Percentiles rank a stretch among this genome's conserved stretches.
Evolutionary conservation across 768 basidiomycete genomes (phyloP).

Genomic region (Phaeotremella skinneri): DNA sequence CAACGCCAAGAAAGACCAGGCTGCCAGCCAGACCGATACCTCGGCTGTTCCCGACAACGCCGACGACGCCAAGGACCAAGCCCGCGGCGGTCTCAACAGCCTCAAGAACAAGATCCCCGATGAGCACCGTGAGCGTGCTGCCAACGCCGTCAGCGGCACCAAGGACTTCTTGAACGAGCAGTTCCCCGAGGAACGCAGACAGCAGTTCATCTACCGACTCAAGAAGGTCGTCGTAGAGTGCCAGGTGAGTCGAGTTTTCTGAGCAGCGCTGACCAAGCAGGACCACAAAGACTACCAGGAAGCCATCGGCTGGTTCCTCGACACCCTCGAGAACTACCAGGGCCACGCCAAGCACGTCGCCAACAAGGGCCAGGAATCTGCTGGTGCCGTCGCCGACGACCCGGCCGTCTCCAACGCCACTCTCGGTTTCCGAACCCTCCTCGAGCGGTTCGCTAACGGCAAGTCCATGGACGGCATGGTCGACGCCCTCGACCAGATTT

Average conservation of each 20-base stretch:
- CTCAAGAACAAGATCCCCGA: slow-evolving; percentile 64
- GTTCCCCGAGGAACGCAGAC: slow-evolving; percentile 84
- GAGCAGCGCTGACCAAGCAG: slow-evolving; percentile 58
- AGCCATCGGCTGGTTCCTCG: slow-evolving; percentile 55
- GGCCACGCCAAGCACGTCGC: slow-evolving; percentile 57
- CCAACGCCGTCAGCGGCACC: slow-evolving; percentile 61
- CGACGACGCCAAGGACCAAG: slow-evolving; percentile 36
- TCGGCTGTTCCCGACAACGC: slow-evolving; percentile 12
- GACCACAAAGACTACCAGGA: slow-evolving; percentile 87
- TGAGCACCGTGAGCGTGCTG: slow-evolving; percentile 62
- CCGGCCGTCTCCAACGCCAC: slow-evolving; percentile 60
- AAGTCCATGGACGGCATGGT: slow-evolving; percentile 65
- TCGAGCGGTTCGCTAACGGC: slow-evolving; percentile 87
- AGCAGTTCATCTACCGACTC: slow-evolving; percentile 86
- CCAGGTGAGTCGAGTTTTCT: neutral
- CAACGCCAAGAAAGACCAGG: slow-evolving; percentile 43
- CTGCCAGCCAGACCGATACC: slow-evolving; percentile 28
- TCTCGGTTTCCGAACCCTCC: slow-evolving; percentile 68
- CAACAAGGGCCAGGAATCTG: slow-evolving; percentile 51
- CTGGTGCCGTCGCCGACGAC: slow-evolving; percentile 55
- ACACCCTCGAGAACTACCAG: slow-evolving; percentile 54
- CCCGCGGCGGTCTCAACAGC: slow-evolving; percentile 49
- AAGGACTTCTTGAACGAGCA: slow-evolving; percentile 73
- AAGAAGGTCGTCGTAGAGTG: slow-evolving; percentile 67
- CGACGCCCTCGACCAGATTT: slow-evolving; percentile 68